Conservation (phyloP, 2,329 filamentous ascomycete genomes). For the Paecilomyces sp. region DNA sequence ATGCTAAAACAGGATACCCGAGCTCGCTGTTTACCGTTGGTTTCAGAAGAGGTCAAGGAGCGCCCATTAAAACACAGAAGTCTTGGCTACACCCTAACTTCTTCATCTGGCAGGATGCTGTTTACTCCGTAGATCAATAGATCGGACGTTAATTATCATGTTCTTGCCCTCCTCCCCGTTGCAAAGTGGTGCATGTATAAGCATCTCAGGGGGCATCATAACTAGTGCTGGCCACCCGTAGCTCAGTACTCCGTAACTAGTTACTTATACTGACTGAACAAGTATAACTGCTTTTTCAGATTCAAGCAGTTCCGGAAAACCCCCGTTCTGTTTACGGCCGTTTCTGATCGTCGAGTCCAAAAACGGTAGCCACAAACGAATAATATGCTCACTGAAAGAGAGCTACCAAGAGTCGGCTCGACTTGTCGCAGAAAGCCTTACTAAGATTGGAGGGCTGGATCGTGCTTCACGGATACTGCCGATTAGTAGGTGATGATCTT, state of each 20-base stretch:
- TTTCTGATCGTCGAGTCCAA: not conserved
- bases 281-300: not conserved
- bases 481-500: not conserved
- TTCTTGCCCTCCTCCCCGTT: not conserved
- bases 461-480: not conserved
- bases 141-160: not conserved
- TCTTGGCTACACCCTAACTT: not conserved
- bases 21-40: not conserved
- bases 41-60: not conserved
- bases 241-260: too few species aligned
- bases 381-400: not conserved
- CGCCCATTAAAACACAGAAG: not conserved
- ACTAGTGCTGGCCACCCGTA: not conserved
- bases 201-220: not conserved
- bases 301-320: not conserved
- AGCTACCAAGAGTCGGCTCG: not conserved
- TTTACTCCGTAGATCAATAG: not conserved
- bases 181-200: not conserved
- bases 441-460: not conserved
- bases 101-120: not conserved
- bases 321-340: not conserved
- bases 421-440: not conserved
- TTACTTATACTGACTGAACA: not conserved
- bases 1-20: not conserved
- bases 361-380: not conserved